Evolutionary conservation across 2,329 filamentous ascomycete genomes (phyloP).

Genomic region (Aureobasidium melanogenum): DNA sequence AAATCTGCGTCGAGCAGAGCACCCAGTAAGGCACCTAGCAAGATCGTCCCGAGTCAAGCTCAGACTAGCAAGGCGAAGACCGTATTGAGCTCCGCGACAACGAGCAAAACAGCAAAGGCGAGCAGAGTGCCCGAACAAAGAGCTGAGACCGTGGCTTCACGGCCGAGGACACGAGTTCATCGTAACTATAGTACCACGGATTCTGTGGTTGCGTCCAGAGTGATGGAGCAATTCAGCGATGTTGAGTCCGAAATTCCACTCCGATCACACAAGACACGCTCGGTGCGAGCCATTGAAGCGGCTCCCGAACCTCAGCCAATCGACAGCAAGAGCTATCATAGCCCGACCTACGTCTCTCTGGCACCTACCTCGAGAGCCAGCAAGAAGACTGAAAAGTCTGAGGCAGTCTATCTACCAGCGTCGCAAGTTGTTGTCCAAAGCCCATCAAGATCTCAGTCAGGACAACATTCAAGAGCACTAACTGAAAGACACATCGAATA

Average conservation of each 20-base stretch:
- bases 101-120: slow-evolving; percentile 10
- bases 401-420: neutral
- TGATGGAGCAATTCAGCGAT: slow-evolving; percentile 16
- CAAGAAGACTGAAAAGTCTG: neutral
- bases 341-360: slow-evolving; percentile 24
- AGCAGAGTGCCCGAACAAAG: slow-evolving; percentile 9
- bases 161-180: slow-evolving; percentile 17
- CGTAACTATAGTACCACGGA: slow-evolving; percentile 30
- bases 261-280: neutral
- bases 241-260: slow-evolving; percentile 22
- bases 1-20: slow-evolving; percentile 11
- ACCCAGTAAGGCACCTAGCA: slow-evolving; percentile 12
- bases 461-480: slow-evolving; percentile 16
- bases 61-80: slow-evolving; percentile 14
- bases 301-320: neutral
- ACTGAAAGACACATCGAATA: slow-evolving; percentile 24
- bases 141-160: neutral
- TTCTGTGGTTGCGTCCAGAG: slow-evolving; percentile 18
- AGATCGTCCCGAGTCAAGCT: slow-evolving; percentile 16
- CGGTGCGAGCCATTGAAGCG: slow-evolving; percentile 31
- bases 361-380: slow-evolving; percentile 11
- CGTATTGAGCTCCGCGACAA: slow-evolving; percentile 4
- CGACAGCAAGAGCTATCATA: slow-evolving; percentile 25
- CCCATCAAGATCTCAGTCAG: neutral
- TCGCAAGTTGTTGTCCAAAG: neutral